These are phyloP conservation scores for Tuber magnatum DNA, from an alignment of 495 filamentous ascomycete genomes.

Conservation along the genomic window DNA sequence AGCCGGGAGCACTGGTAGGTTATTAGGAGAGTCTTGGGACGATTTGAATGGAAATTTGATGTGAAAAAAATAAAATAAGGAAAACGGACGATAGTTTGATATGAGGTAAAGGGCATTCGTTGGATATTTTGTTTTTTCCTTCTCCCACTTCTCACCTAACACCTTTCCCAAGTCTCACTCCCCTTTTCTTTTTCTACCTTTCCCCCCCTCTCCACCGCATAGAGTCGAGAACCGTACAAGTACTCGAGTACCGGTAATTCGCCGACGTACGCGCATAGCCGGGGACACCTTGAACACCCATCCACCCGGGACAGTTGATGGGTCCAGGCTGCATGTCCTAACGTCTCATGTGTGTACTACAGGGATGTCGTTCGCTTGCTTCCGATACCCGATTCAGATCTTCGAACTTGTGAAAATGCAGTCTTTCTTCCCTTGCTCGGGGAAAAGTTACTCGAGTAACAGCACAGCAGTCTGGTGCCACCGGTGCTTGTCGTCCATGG, in stretches of 20 bases:
- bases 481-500: not conserved
- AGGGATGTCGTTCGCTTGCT: not conserved
- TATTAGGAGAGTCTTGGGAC: not conserved
- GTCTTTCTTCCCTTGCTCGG: not conserved
- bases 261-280: not conserved
- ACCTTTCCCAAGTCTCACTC: not conserved
- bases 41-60: not conserved
- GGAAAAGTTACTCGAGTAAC: no score
- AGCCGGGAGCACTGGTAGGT: not conserved
- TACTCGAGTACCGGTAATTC: not conserved
- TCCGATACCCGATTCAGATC: constrained; percentile 4
- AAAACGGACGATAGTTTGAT: constrained; percentile 2
- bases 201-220: not conserved
- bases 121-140: not conserved
- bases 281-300: not conserved
- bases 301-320: not conserved
- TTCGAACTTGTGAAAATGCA: not conserved
- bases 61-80: not conserved
- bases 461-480: not conserved
- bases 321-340: not conserved
- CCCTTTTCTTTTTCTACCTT: not conserved
- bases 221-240: no score
- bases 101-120: not conserved
- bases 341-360: not conserved
- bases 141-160: not conserved